Evolutionary conservation across 345 rosid species (phyloP), one percentile per base, ranked within the genome.

Genomic region (Isatis tinctoria): DNA sequence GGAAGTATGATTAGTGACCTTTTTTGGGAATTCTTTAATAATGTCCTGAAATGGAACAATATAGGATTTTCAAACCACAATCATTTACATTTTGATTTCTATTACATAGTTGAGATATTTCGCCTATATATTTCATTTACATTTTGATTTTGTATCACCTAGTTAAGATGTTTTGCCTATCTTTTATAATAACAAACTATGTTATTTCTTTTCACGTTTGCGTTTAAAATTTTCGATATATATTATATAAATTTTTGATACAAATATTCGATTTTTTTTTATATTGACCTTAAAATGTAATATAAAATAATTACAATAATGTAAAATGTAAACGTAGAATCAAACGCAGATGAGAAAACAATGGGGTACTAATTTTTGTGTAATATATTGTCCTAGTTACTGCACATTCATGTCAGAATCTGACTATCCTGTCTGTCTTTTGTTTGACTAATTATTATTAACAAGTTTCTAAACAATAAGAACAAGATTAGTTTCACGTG

Each of bases 401-500:
- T 26, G 59, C 40, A 65, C 58, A 65, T 35, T 37, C 41, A 45
- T 66, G 78, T 65, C 78, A 56, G 65, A 47, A 53, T 65, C 63
- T 74, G 59, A 58, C 67, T 65, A 18, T 11, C 11, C 56, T 65
- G 39, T 74, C 51, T 45, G 14, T 47, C 66, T 58, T 58, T 66
- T 47, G 60, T 57, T 74, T 66, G 26, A 57, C 18, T 45, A 36
- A 35, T 3, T 36, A 45, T 32, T 56, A 54, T 64, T 73, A 6
- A 10, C 47, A 41, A 32, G 37, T 56, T 13, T 36, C 3, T 43
- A 36, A 65, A 32, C 59, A 66, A 14, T 28, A 67, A 26, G 33
- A 67, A 39, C 67, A 74, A 74, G 47, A 39, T 67, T 39, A 49
- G 36, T 60, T 18, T 74, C 69, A 67, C 69, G 73, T 60, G 73